Base-by-base conservation (phyloP, 495 filamentous ascomycete species). In the Parathielavia appendiculata region DNA sequence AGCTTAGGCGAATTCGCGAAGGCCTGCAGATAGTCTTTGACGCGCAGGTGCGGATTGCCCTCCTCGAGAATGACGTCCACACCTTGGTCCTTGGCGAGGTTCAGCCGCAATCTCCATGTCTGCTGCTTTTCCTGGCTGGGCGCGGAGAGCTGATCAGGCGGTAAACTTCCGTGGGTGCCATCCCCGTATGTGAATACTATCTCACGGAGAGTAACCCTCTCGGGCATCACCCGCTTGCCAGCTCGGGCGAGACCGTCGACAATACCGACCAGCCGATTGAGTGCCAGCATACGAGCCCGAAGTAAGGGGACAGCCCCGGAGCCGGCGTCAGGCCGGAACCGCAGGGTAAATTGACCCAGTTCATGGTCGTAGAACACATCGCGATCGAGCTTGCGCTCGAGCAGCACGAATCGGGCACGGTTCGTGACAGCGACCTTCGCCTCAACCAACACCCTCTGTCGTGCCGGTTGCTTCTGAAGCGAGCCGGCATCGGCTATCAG, bases 21-120 rank as follows among this genome's bases (percentile, higher is more conserved):
- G 17, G 73, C 73, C 8, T 79, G 80, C 13, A 97, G 75, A 32
- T 81, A 73, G 53, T 87, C 83, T 38, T 82, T 73, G 19, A 91
- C 84, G 16, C 87, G 82, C 45, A 86, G 76, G 67, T 96, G 91
- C 0, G 92, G 92, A 60, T 90, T 95, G 14, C 76, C 75, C 20
- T 66, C 65, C 20, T 86, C 80, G 22, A 97, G 75, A 13, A 64
- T 57, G 12, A 90, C 60, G n/a, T 72, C 60, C 65, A 82, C 34
- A 60, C 65, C 45, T 41, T 62, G 26, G 36, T 61, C 56, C 44
- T 41, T 40, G 22, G 60, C 56, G 19, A 77, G 69, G 43, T 75
- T 68, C 14, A 79, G 48, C 16, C 61, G 63, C 16, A 71, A 76
- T 63, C 56, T 76, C 74, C 67, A 81, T 11, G 49, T 9, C 13